Percentiles rank a stretch among this genome's conserved stretches.
These are phyloP conservation scores for Aotearoamyces nothofagi DNA, from an alignment of 2,329 filamentous ascomycete genomes.

Conservation along the genomic window DNA sequence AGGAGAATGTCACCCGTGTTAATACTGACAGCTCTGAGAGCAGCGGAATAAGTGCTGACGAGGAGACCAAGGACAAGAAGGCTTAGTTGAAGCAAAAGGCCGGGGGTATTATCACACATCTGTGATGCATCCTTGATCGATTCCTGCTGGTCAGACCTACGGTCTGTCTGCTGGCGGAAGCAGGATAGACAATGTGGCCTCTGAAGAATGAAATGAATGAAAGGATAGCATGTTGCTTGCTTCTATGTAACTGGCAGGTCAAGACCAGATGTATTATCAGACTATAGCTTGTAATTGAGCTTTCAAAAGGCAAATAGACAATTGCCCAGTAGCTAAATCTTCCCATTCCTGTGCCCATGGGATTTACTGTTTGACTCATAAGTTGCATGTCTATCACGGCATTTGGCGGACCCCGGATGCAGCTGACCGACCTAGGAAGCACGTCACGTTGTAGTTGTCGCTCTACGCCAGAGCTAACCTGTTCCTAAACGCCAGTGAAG, in stretches of 20 bases:
- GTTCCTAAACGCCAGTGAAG: background rate
- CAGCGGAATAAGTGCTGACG: constrained; percentile 13
- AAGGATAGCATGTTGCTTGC: no score
- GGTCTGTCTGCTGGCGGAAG: constrained; percentile 12
- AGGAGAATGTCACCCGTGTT: constrained; percentile 15
- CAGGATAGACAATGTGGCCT: constrained; percentile 12
- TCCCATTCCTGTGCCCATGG: background rate
- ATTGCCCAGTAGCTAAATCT: constrained; percentile 15
- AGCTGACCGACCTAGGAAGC: background rate
- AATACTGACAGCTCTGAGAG: constrained; percentile 17
- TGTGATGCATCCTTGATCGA: constrained; percentile 4
- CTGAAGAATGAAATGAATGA: no score
- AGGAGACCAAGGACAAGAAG: constrained; percentile 28
- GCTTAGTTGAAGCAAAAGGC: constrained; percentile 18
- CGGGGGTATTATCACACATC: background rate
- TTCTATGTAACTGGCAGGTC: constrained; percentile 12
- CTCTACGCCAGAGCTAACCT: background rate
- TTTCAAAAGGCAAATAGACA: constrained; percentile 17
- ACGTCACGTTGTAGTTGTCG: background rate
- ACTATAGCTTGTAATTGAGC: constrained; percentile 13
- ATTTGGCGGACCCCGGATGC: background rate
- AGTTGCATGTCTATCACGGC: background rate
- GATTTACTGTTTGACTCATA: background rate
- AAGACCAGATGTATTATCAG: constrained; percentile 16
- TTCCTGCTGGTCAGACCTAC: constrained; percentile 8